Base-by-base conservation (phyloP, 2,329 filamentous ascomycete species). In the Cytospora chrysosperma region DNA sequence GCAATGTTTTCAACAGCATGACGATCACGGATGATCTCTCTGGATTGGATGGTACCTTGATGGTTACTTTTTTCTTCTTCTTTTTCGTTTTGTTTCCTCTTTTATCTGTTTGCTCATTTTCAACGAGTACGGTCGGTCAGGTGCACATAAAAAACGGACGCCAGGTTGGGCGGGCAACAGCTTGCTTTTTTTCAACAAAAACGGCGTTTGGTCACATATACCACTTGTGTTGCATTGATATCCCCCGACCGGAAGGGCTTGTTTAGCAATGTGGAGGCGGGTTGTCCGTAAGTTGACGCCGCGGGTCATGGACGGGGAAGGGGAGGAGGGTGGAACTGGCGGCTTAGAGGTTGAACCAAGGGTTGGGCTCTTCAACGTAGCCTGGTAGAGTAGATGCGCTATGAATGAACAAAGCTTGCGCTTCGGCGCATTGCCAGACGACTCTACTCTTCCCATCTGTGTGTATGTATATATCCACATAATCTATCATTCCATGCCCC, bases 1-100 rank as follows among this genome's bases (percentile, higher is more conserved):
- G 65, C 64, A 65, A 71, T 71, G 70, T 70, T 70, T 67, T 72
- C 70, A 72, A 72, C 70, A 72, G 70, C 70, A 71, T 72, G 56
- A 59, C 40, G 57, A 63, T 62, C 56, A 62, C 65, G 40, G 55
- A 63, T 54, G 63, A 60, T 54, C 47, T 37, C 51, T 37, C 13
- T 51, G 52, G 61, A 52, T 34, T 60, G 47, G 51, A 32, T 49
- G 57, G 56, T 55, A 59, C 62, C 51, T n/a, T n/a, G n/a, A n/a
- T n/a, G n/a, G n/a, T n/a, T n/a, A n/a, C n/a, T n/a, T n/a, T n/a
- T 26, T 34, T 26, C 27, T 58, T 60, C 43, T 47, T 30, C 43
- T 59, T 43, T 27, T 34, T 28, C 17, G 15, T 49, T 51, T 54
- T 30, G 34, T 53, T 7, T 30, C 28, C 32, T 19, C 50, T 54